Evolutionary conservation across 352 stramenopile species (phyloP).

Genomic region (Globisporangium echinulatum): DNA sequence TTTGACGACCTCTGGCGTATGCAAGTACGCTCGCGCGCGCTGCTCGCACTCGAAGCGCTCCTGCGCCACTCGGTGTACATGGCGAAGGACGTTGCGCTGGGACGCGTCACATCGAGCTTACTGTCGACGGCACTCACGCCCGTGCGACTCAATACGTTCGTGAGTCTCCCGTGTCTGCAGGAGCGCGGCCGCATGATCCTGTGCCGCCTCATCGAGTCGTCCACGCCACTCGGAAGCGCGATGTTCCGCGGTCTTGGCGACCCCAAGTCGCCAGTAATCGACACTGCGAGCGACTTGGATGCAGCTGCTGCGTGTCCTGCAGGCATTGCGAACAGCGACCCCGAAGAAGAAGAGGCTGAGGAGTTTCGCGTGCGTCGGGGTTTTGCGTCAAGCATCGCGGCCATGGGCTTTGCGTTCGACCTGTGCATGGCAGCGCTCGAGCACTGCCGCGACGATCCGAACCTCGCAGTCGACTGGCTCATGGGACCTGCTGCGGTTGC

Average conservation of each 20-base stretch:
- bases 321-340: constrained; percentile 30
- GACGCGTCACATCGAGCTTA: constrained; percentile 41
- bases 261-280: constrained; percentile 31
- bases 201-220: constrained; percentile 78
- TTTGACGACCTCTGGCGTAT: constrained; percentile 80
- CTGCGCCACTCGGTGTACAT: constrained; percentile 47
- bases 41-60: constrained; percentile 75
- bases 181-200: constrained; percentile 82
- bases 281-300: constrained; percentile 1
- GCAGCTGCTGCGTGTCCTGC: constrained; percentile 8
- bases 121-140: constrained; percentile 58
- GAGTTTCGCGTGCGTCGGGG: constrained; percentile 62
- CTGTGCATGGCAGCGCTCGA: constrained; percentile 81
- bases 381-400: constrained; percentile 75
- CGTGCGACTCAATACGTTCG: constrained; percentile 58
- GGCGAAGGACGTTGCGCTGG: constrained; percentile 27
- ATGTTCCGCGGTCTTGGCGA: constrained; percentile 75
- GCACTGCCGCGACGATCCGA: constrained; percentile 76
- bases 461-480: constrained; percentile 80
- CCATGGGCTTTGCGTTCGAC: constrained; percentile 87
- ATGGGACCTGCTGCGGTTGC: constrained; percentile 67
- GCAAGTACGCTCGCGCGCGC: constrained; percentile 78
- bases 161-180: constrained; percentile 70
- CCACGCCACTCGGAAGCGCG: constrained; percentile 58
- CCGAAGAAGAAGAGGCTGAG: constrained; percentile 69